Evolutionary conservation across 129 eudicot genomes (phyloP).

Genomic region (Flaveria linearis): DNA sequence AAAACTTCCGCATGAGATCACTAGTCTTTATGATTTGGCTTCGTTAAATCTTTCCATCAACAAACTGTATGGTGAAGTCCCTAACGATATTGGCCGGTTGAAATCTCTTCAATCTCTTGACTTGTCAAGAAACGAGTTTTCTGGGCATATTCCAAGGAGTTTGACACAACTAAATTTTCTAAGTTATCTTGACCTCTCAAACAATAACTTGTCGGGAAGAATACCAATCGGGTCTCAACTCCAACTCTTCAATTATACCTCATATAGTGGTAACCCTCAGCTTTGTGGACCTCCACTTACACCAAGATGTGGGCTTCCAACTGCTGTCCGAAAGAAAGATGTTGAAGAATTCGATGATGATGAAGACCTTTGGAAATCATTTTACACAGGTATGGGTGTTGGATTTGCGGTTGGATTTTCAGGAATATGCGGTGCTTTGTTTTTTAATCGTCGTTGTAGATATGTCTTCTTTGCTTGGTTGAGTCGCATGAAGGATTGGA

Average conservation of each 20-base stretch:
- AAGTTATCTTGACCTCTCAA: slow-evolving; percentile 33
- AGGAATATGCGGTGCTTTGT: slow-evolving; percentile 20
- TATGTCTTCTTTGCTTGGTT: background rate
- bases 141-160: slow-evolving; percentile 33
- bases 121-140: slow-evolving; percentile 34
- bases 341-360: background rate
- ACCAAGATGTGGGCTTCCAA: slow-evolving; percentile 13
- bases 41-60: slow-evolving; percentile 32
- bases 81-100: slow-evolving; percentile 17
- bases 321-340: background rate
- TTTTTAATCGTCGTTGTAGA: slow-evolving; percentile 4
- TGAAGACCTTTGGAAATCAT: slow-evolving; percentile 15
- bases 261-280: slow-evolving; percentile 25
- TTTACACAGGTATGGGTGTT: slow-evolving; percentile 9
- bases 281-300: slow-evolving; percentile 42
- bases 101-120: slow-evolving; percentile 29
- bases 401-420: slow-evolving; percentile 30
- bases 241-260: slow-evolving; percentile 8
- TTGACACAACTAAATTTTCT: slow-evolving; percentile 3
- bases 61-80: slow-evolving; percentile 23
- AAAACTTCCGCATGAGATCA: slow-evolving; percentile 23
- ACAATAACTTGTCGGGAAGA: slow-evolving; percentile 34
- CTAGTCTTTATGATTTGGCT: slow-evolving; percentile 19
- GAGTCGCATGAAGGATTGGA: slow-evolving; percentile 4
- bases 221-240: slow-evolving; percentile 28